A percentile compares a stretch with the other conserved stretches of the same genome.
phyloP scores from a whole-genome alignment of 495 filamentous ascomycete genomes.

The Penicillium riverlandense region DNA sequence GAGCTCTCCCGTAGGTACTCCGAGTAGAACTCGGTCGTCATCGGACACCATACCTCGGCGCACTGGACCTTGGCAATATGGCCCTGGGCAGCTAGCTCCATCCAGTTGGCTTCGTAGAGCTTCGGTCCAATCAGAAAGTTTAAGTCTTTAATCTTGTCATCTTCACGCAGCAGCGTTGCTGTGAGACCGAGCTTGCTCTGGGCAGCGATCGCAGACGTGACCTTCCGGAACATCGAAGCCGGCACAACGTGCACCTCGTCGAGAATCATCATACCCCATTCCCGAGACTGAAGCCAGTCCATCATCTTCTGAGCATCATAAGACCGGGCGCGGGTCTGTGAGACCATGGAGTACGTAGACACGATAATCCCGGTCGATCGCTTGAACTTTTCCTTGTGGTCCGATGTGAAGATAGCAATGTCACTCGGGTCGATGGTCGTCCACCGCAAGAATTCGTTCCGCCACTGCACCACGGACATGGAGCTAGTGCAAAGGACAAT shows the following conservation, averaged over 20 bases:
- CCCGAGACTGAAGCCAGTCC: slow-evolving; percentile 83
- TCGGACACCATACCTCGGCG: slow-evolving; percentile 98
- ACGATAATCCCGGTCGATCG: slow-evolving; percentile 92
- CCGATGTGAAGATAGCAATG: slow-evolving; percentile 90
- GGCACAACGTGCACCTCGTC: slow-evolving; percentile 99
- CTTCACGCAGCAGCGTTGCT: slow-evolving; percentile 88
- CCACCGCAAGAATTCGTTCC: slow-evolving; percentile 94
- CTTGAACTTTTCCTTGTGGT: slow-evolving; percentile 84
- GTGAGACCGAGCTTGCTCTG: slow-evolving; percentile 97
- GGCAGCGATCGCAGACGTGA: slow-evolving; percentile 83
- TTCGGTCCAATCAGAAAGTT: slow-evolving; percentile 98
- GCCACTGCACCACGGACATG: slow-evolving; percentile 98
- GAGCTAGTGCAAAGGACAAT: slow-evolving; percentile 94
- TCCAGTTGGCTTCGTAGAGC: slow-evolving; percentile 98
- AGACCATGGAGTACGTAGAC: slow-evolving; percentile 97
- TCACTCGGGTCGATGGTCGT: slow-evolving; percentile 93
- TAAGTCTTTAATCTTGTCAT: slow-evolving; percentile 95
- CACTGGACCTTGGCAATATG: slow-evolving; percentile 98
- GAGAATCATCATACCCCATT: slow-evolving; percentile 97
- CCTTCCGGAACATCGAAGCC: slow-evolving; percentile 88
- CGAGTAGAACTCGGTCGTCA: slow-evolving; percentile 96
- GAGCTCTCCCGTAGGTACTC: slow-evolving; percentile 77
- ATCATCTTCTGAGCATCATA: slow-evolving; percentile 97
- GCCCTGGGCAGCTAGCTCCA: slow-evolving; percentile 93
- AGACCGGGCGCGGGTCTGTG: slow-evolving; percentile 74